phyloP scores from a whole-genome alignment of 306 rosid species.

The Cicer chorassanicum region DNA sequence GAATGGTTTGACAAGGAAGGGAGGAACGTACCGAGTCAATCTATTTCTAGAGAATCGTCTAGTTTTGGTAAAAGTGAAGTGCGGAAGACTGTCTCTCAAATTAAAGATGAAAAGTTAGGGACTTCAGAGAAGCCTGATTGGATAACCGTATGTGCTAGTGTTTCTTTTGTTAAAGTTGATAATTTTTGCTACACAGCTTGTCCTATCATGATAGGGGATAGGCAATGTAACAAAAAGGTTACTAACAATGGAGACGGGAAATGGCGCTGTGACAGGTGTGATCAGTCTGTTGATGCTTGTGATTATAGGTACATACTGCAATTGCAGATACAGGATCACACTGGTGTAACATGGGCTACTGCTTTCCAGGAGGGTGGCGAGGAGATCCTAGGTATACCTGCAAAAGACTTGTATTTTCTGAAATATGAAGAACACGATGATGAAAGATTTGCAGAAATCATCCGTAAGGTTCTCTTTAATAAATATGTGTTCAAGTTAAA shows the following conservation, averaged over 20 bases:
- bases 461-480: constrained; percentile 67
- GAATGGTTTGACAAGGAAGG: constrained; percentile 86
- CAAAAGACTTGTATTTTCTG: constrained; percentile 68
- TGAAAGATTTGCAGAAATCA: constrained; percentile 63
- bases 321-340: constrained; percentile 83
- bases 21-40: constrained; percentile 59
- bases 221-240: constrained; percentile 89
- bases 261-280: constrained; percentile 92
- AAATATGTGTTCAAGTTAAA: constrained; percentile 74
- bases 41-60: constrained; percentile 69
- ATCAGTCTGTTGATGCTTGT: constrained; percentile 63
- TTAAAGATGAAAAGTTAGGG: constrained; percentile 91
- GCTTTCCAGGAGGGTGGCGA: constrained; percentile 94
- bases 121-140: constrained; percentile 95
- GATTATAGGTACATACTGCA: constrained; percentile 86
- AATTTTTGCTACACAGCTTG: constrained; percentile 87
- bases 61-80: constrained; percentile 56
- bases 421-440: constrained; percentile 76
- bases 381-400: constrained; percentile 83
- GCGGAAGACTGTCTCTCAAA: constrained; percentile 75
- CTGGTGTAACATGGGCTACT: constrained; percentile 85
- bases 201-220: constrained; percentile 76
- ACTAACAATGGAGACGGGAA: constrained; percentile 84
- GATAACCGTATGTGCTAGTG: constrained; percentile 73
- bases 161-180: constrained; percentile 72